Conservation (phyloP, 2,329 filamentous ascomycete species). For the Aspergillus oerlinghausenensis region DNA sequence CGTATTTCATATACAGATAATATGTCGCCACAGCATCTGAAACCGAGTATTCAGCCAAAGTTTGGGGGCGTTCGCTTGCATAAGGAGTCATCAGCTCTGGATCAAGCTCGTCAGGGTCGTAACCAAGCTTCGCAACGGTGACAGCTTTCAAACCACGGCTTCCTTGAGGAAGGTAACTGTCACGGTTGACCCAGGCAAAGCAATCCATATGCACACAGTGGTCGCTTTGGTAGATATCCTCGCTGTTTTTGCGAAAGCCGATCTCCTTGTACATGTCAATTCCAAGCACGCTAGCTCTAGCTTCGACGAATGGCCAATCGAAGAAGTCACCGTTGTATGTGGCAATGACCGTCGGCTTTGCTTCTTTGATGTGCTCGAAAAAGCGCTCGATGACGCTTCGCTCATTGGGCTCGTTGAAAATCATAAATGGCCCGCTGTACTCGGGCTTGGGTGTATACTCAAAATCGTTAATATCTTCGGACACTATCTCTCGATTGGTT, state of each 20-base stretch:
- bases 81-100: constrained; percentile 93
- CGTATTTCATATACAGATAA: constrained; percentile 99
- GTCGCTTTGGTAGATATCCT: constrained; percentile 94
- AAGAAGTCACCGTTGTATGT: constrained; percentile 99
- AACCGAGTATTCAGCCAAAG: constrained; percentile 93
- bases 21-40: constrained; percentile 98
- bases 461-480: constrained; percentile 94
- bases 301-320: constrained; percentile 98
- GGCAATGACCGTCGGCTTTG: constrained; percentile 89
- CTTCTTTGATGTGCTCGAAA: constrained; percentile 92
- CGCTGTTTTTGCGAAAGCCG: constrained; percentile 88
- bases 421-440: constrained; percentile 91
- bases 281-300: constrained; percentile 84
- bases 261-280: constrained; percentile 99
- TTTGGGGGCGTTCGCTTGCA: constrained; percentile 85
- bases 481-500: constrained; percentile 95
- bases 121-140: constrained; percentile 94
- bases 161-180: constrained; percentile 95
- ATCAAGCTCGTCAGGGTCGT: constrained; percentile 96
- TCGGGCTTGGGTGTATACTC: constrained; percentile 98
- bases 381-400: constrained; percentile 84
- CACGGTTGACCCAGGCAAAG: constrained; percentile 97
- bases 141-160: constrained; percentile 96
- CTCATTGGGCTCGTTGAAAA: constrained; percentile 97
- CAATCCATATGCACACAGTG: constrained; percentile 99